These are phyloP conservation scores for Hypoxylon lienhwacheense DNA, from an alignment of 495 filamentous ascomycete genomes.

Conservation along the genomic window DNA sequence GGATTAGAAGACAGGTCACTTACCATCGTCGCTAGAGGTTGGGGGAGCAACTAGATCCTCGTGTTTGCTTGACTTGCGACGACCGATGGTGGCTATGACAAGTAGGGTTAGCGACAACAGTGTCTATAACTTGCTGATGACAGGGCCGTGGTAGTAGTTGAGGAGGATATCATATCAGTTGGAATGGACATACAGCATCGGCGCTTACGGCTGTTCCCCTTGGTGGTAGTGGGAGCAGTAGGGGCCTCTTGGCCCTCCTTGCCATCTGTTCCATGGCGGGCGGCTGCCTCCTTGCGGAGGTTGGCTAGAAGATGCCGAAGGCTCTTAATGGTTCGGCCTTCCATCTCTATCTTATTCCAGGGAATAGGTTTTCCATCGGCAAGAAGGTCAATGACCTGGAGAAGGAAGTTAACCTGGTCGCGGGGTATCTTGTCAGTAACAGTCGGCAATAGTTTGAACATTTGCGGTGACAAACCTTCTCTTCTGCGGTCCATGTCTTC, in stretches of 20 bases:
- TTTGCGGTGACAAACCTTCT: slow-evolving; percentile 39
- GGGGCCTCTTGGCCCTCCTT: background rate
- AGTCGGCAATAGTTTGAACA: background rate
- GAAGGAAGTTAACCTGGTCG: slow-evolving; percentile 38
- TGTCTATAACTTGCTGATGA: too few species aligned
- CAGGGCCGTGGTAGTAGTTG: background rate
- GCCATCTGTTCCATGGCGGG: background rate
- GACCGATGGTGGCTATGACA: too few species aligned
- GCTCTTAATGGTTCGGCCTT: slow-evolving; percentile 37
- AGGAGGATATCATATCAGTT: background rate
- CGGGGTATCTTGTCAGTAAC: background rate
- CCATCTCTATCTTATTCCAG: slow-evolving; percentile 8
- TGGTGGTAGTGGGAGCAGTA: background rate
- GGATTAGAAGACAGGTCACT: too few species aligned
- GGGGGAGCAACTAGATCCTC: too few species aligned
- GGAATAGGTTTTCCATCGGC: slow-evolving; percentile 8
- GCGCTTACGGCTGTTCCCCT: background rate
- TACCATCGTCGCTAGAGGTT: too few species aligned
- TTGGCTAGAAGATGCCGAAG: slow-evolving; percentile 17
- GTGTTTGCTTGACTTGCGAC: too few species aligned
- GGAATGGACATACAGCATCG: too few species aligned
- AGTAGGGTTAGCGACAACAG: too few species aligned
- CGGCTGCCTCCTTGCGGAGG: slow-evolving; percentile 19
- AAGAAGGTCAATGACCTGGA: slow-evolving; percentile 31
- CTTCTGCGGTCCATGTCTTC: slow-evolving; percentile 38